Percentiles rank a stretch among this genome's conserved stretches.
These are phyloP conservation scores for Candida takata DNA, from an alignment of 805 yeast species.

Conservation along the genomic window DNA sequence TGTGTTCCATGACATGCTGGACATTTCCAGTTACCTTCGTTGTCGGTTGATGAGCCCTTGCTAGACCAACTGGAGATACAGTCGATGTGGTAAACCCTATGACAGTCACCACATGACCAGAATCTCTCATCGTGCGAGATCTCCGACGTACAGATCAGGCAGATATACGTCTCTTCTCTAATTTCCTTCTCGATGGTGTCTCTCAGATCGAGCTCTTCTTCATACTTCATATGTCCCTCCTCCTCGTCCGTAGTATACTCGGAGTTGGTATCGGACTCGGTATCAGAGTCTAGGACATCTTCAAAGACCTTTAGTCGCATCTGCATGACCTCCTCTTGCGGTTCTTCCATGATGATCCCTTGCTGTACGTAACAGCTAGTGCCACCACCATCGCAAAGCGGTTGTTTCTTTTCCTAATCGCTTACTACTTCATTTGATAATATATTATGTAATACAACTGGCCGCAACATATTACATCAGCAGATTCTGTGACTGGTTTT, in stretches of 20 bases:
- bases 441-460: too few relatives aligned
- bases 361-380: too few relatives aligned
- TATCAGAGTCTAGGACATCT: slow-evolving; percentile 4
- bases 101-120: slow-evolving; percentile 78
- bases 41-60: slow-evolving; percentile 61
- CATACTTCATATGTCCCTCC: slow-evolving; percentile 8
- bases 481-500: too few relatives aligned
- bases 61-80: slow-evolving; percentile 87
- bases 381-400: too few relatives aligned
- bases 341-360: too few relatives aligned
- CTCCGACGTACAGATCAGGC: slow-evolving; percentile 85
- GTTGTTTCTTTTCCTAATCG: too few relatives aligned
- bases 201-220: slow-evolving; percentile 24
- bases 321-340: too few relatives aligned
- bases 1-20: slow-evolving; percentile 65
- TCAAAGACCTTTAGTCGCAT: too few relatives aligned
- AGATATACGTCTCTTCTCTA: slow-evolving; percentile 62
- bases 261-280: too few relatives aligned
- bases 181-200: slow-evolving; percentile 47
- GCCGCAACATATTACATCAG: too few relatives aligned
- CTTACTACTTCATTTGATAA: too few relatives aligned
- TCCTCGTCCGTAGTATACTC: slow-evolving; percentile 8
- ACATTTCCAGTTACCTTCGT: slow-evolving; percentile 69
- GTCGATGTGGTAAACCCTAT: slow-evolving; percentile 74
- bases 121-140: slow-evolving; percentile 56